phyloP scores from a whole-genome alignment of 768 basidiomycete species.

The Cubamyces sp. region DNA sequence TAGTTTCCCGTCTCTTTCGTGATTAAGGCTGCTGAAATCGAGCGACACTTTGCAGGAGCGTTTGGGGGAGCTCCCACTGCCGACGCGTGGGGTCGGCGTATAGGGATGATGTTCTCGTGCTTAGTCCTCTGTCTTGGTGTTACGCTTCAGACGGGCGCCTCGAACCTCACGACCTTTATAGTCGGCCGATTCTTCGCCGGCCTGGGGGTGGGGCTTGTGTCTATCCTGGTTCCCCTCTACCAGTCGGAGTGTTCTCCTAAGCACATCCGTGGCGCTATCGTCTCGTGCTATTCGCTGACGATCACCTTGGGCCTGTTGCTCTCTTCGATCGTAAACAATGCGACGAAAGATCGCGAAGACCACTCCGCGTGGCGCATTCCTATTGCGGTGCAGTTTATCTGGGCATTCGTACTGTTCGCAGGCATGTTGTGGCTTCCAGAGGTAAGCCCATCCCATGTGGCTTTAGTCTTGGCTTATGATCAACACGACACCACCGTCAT shows the following conservation, averaged over 20 bases:
- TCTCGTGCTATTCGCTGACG: slow-evolving; percentile 49
- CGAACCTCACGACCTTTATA: slow-evolving; percentile 55
- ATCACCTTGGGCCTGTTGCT: slow-evolving; percentile 78
- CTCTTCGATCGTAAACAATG: slow-evolving; percentile 68
- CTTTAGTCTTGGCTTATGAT: background rate
- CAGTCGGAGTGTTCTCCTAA: slow-evolving; percentile 68
- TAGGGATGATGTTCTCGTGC: slow-evolving; percentile 48
- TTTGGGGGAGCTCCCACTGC: slow-evolving; percentile 56
- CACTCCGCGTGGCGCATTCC: slow-evolving; percentile 69
- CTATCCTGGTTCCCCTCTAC: slow-evolving; percentile 62
- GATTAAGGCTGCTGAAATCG: background rate
- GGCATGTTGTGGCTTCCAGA: slow-evolving; percentile 79
- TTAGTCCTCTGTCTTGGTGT: slow-evolving; percentile 64
- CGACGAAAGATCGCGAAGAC: slow-evolving; percentile 54
- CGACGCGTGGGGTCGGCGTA: slow-evolving; percentile 54
- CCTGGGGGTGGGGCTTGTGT: slow-evolving; percentile 78
- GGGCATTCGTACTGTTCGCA: slow-evolving; percentile 67
- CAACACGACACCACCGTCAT: background rate
- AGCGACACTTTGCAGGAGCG: slow-evolving; percentile 40
- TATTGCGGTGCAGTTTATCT: slow-evolving; percentile 75
- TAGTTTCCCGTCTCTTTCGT: background rate
- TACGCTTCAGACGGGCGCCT: slow-evolving; percentile 63
- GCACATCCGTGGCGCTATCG: slow-evolving; percentile 46
- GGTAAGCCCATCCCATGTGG: slow-evolving; percentile 21
- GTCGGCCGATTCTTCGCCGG: slow-evolving; percentile 79